Evolutionary conservation across 768 basidiomycete genomes (phyloP), one percentile per base, ranked within the genome.

Genomic region (Hysterangium stoloniferum): DNA sequence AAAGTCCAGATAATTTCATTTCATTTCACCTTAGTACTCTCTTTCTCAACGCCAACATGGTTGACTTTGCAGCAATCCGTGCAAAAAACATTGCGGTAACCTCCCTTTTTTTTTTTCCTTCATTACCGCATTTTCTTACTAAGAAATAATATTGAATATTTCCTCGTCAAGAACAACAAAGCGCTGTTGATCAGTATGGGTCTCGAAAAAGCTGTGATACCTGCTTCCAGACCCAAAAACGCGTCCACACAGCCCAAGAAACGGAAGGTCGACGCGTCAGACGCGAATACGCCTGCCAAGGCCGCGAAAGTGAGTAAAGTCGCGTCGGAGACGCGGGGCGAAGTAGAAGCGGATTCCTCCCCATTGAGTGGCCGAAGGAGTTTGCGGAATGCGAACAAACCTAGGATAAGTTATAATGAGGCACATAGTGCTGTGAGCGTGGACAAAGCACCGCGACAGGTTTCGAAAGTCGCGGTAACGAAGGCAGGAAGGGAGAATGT

Each of bases 361-460:
- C 70, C 69, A 8, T 57, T 72, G 48, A n/a, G n/a, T n/a, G n/a
- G n/a, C n/a, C 77, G 88, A n/a, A 71, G 89, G 45, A 90, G 87
- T 60, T 67, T 75, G 37, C 74, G 88, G 44, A 80, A 80, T 54
- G 68, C 72, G 3, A 81, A 79, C 1, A 84, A 79, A 57, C 40
- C 37, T 13, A 64, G 59, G 12, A 62, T 79, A 3, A 71, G 84
- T 63, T 82, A 84, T 61, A 72, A 60, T 4, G 66, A 63, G 20
- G 77, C 80, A 54, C 68, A 66, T 24, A 60, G 11, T 46, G 51
- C 34, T 51, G 20, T 24, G 12, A 35, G 40, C 6, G 24, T 53
- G 25, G 20, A 31, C 2, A 36, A 36, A 42, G 38, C 57, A 17
- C 9, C 52, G 9, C 32, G 41, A 33, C 8, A 24, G 37, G 34